Evolutionary conservation across 2,329 filamentous ascomycete genomes (phyloP).

Genomic region (Microdochium bolleyi): DNA sequence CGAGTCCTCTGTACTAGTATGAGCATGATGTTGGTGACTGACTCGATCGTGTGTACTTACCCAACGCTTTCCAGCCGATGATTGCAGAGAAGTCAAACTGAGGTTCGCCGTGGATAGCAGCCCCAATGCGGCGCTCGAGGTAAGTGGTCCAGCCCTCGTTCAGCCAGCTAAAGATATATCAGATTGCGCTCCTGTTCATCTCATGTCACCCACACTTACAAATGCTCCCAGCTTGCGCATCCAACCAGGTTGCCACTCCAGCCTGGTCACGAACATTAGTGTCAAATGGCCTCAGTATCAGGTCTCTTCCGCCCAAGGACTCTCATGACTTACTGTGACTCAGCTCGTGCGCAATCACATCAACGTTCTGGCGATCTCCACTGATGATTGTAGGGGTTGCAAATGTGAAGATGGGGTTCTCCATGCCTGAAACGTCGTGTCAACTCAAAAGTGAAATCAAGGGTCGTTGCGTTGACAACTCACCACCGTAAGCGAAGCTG

Average conservation of each 20-base stretch:
- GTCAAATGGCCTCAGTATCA: neutral
- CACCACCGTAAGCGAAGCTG: slow-evolving; percentile 80
- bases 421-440: slow-evolving; percentile 53
- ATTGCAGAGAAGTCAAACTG: slow-evolving; percentile 93
- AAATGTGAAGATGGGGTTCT: slow-evolving; percentile 92
- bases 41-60: slow-evolving; percentile 22
- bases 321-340: slow-evolving; percentile 11
- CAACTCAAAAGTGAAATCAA: slow-evolving; percentile 4
- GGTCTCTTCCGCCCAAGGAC: neutral
- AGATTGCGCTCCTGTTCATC: slow-evolving; percentile 3
- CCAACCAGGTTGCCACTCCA: slow-evolving; percentile 88
- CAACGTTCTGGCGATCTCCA: slow-evolving; percentile 83
- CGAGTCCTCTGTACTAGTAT: slow-evolving; percentile 53
- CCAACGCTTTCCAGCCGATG: slow-evolving; percentile 86
- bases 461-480: slow-evolving; percentile 18
- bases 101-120: slow-evolving; percentile 69
- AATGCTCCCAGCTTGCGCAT: slow-evolving; percentile 76
- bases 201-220: slow-evolving; percentile 32
- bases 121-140: slow-evolving; percentile 77
- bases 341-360: slow-evolving; percentile 85
- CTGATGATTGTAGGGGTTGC: slow-evolving; percentile 92
- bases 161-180: slow-evolving; percentile 43
- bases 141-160: slow-evolving; percentile 91
- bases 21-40: neutral
- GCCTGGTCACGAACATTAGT: slow-evolving; percentile 17